Evolutionary conservation across 2,329 filamentous ascomycete species (phyloP), one percentile per base, ranked within the genome.

Genomic region (Trichoderma harzianum): DNA sequence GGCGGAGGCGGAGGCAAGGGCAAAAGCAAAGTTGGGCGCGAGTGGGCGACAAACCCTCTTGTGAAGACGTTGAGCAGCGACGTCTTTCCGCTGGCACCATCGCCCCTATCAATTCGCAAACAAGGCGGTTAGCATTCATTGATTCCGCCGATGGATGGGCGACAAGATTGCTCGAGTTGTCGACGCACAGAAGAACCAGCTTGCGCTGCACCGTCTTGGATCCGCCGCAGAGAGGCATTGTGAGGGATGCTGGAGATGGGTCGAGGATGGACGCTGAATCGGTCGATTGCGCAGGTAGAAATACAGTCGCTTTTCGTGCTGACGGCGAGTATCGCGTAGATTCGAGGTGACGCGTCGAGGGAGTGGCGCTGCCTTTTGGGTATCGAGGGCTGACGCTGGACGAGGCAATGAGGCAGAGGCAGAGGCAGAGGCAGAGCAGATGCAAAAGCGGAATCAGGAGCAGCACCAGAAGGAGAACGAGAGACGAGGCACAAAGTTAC

Each of bases 31-130:
- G 28, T 65, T 58, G 32, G 43, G 34, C 34, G 34, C 34, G 34
- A 36, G 39, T 26, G n/a, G 36, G 47, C 34, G 16, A 85, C 90
- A 77, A 85, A 97, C 92, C 95, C 95, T 92, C 95, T 91, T 76
- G 96, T 99, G 84, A 99, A 99, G 82, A 99, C 96, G 82, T 99
- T 99, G 78, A 99, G 85, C 79, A 98, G 84, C 75, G 95, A 98
- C 70, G 96, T 99, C 88, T 99, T 99, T 80, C 95, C 95, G 83
- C 93, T 97, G 77, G 95, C 95, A 87, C 95, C 95, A 81, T 98
- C 95, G 78, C 95, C 95, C 80, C 94, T 97, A 76, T 73, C 58
- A 68, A 43, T 5, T 30, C 30, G 28, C 36, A 62, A 51, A 61
- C n/a, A 68, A 26, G 26, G 4, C 28, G 57, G 21, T 69, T 69